Conservation (phyloP, 2,329 filamentous ascomycete species). For the Verticillium alfalfae region DNA sequence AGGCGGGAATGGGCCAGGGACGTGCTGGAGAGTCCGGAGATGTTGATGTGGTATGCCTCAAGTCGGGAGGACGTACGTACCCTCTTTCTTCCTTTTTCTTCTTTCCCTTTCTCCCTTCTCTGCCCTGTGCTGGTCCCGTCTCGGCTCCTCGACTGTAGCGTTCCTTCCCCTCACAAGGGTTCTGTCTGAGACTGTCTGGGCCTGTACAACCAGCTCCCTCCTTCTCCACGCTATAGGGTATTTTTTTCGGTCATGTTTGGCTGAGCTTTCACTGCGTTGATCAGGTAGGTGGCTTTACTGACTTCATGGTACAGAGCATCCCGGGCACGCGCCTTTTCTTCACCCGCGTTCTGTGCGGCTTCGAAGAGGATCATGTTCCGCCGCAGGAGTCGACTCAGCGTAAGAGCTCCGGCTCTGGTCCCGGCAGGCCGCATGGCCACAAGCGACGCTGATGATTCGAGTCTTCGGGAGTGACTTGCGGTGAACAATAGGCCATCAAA, state of each 20-base stretch:
- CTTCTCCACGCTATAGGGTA: too few relatives aligned
- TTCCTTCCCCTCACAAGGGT: too few relatives aligned
- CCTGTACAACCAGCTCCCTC: too few relatives aligned
- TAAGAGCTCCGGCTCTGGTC: slow-evolving; percentile 4
- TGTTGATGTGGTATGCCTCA: slow-evolving; percentile 54
- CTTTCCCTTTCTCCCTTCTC: neutral
- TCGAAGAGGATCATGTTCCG: slow-evolving; percentile 23
- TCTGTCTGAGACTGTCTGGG: too few relatives aligned
- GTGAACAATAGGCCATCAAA: neutral
- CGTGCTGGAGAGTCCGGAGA: slow-evolving; percentile 51
- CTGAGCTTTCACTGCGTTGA: too few relatives aligned
- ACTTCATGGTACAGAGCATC: slow-evolving; percentile 37
- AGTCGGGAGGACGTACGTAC: slow-evolving; percentile 46
- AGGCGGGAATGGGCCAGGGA: slow-evolving; percentile 43
- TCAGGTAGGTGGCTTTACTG: neutral
- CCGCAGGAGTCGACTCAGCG: slow-evolving; percentile 8
- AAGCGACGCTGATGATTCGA: neutral
- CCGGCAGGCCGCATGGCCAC: neutral
- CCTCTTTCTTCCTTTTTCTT: neutral
- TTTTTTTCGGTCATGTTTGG: too few relatives aligned
- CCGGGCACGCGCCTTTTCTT: slow-evolving; percentile 51
- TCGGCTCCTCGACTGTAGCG: too few relatives aligned
- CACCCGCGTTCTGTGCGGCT: slow-evolving; percentile 49
- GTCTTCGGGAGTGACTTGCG: neutral
- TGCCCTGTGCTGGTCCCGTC: too few relatives aligned